Percentiles rank a stretch among this genome's conserved stretches.
Conservation (phyloP, 2,329 filamentous ascomycete species). For the Parasarocladium wereldwijsianum region DNA sequence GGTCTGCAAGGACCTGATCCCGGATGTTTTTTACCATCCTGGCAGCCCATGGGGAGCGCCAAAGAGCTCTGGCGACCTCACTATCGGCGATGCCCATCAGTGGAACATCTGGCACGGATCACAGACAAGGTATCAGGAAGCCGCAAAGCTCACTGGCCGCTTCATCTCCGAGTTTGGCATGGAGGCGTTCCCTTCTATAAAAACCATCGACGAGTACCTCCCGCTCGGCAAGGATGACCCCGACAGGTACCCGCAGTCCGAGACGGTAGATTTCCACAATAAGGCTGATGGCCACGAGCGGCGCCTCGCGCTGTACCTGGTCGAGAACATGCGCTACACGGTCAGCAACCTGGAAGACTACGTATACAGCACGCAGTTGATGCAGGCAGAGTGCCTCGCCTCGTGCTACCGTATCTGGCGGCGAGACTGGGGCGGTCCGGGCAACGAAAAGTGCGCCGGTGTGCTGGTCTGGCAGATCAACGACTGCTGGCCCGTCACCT, state of each 20-base stretch:
- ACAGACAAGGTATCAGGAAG: conserved; percentile 58
- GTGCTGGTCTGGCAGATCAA: conserved; percentile 51
- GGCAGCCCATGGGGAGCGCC: conserved; percentile 54
- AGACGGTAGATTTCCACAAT: conserved; percentile 66
- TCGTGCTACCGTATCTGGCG: conserved; percentile 36
- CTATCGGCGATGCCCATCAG: conserved; percentile 63
- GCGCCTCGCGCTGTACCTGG: conserved; percentile 55
- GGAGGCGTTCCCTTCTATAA: conserved; percentile 44
- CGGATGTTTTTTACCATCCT: conserved; percentile 53
- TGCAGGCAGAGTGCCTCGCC: conserved; percentile 31
- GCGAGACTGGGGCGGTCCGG: conserved; percentile 42
- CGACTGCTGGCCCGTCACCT: conserved; percentile 50
- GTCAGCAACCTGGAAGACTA: conserved; percentile 3
- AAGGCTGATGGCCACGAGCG: conserved; percentile 64
- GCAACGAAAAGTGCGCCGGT: conserved; percentile 42
- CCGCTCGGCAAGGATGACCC: conserved; percentile 33
- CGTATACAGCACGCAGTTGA: conserved; percentile 21
- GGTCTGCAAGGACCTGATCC: conserved; percentile 36
- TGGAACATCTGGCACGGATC: conserved; percentile 65
- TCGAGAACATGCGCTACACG: conserved; percentile 48
- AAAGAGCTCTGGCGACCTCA: conserved; percentile 43
- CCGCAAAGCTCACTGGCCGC: conserved; percentile 52
- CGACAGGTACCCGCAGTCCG: conserved; percentile 45
- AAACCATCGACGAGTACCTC: conserved; percentile 46
- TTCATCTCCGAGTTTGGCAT: conserved; percentile 78